Conservation (phyloP, 2,329 filamentous ascomycete genomes). For the Aspergillus jensenii region DNA sequence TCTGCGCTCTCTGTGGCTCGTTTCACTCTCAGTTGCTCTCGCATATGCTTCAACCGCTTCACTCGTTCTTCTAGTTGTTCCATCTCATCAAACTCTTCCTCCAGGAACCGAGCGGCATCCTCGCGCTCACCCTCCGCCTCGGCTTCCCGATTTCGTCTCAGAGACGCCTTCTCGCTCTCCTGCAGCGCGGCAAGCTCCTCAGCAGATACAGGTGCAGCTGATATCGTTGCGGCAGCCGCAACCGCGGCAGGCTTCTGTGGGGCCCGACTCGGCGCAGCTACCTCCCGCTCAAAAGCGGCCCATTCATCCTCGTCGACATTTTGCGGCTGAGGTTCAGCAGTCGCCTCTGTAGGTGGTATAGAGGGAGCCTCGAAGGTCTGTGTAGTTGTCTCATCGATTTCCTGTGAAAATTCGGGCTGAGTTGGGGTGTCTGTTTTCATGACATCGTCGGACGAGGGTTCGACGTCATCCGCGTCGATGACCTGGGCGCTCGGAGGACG, state of each 20-base stretch:
- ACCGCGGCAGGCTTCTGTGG: conserved; percentile 32
- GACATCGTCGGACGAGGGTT: conserved; percentile 26
- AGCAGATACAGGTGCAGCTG: conserved; percentile 65
- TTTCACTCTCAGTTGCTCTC: conserved; percentile 63
- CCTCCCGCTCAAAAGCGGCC: conserved; percentile 83
- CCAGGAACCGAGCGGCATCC: conserved; percentile 70
- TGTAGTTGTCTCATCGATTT: conserved; percentile 6
- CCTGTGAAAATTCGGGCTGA: conserved; percentile 14
- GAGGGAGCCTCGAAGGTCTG: conserved; percentile 9
- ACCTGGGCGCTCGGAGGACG: conserved; percentile 23
- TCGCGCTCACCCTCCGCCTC: conserved; percentile 69
- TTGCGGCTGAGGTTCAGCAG: conserved; percentile 14
- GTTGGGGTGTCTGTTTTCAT: conserved; percentile 23
- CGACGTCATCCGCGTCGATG: conserved; percentile 27
- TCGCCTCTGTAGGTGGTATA: conserved; percentile 7
- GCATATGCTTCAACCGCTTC: conserved; percentile 65
- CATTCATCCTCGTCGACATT: conserved; percentile 74
- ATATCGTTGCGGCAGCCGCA: conserved; percentile 59
- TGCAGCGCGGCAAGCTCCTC: conserved; percentile 61
- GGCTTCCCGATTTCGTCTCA: conserved; percentile 47
- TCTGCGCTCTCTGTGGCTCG: conserved; percentile 27
- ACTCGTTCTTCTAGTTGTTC: conserved; percentile 73
- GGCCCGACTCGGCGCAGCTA: conserved; percentile 53
- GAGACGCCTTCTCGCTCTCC: conserved; percentile 47
- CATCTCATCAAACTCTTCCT: conserved; percentile 82